Base-by-base conservation (phyloP, 345 rosid species). In the Abelmoschus esculentus region DNA sequence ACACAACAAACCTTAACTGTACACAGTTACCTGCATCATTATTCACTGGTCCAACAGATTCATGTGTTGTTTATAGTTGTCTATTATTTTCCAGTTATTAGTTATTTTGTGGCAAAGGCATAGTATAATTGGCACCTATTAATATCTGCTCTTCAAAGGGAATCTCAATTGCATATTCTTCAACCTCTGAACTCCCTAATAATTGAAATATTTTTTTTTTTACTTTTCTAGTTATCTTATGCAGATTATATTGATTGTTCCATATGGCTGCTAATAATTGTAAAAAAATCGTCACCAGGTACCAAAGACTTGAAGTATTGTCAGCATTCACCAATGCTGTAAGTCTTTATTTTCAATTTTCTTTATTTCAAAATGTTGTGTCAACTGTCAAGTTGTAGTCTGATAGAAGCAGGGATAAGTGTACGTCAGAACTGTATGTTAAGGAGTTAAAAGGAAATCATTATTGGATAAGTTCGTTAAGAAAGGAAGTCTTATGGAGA, bases 251-350 rank as follows among this genome's bases (percentile, higher is more conserved):
- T 29, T 2, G 38, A 63, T 66, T 26, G 15, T 13, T 29, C 62
- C 61, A 56, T 71, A 52, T 69, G 52, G 71, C 7, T 71, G 11
- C 52, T 75, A 28, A 29, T 57, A 32, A 19, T 53, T 69, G 40
- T 50, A 1, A 22, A 66, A 57, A 31, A 17, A 14, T 50, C 28
- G 70, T 36, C 15, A 58, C 44, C 85, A 93, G 99, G 80, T 91
- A 89, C 85, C 89, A 88, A 73, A 82, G 99, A 73, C 91, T 93
- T 69, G 97, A 93, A 85, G 96, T 91, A 73, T 76, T 93, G 76
- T 80, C 96, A 40, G 99, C 97, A 71, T 91, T 93, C 61, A 93
- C 99, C 67, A 93, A 93, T 84, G 97, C 98, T 84, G 98, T 91
- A 84, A 88, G 96, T 83, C 64, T 67, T 42, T 58, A 62, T 34